Base-by-base conservation (phyloP, 2,329 filamentous ascomycete genomes). In the Ascochyta koolunga region DNA sequence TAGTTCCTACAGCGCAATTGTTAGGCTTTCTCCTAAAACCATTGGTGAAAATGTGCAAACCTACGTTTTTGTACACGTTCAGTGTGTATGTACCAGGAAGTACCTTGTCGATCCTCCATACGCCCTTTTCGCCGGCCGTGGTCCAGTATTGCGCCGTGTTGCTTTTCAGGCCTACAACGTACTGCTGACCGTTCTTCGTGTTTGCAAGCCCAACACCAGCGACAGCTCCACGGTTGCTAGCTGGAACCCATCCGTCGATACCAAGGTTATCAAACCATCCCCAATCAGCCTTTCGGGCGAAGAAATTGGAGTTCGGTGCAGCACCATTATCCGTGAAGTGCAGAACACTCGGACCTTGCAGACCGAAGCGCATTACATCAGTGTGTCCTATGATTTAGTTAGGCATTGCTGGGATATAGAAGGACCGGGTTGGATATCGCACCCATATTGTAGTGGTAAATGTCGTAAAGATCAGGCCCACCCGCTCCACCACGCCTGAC, bases 71-170 rank as follows among this genome's bases (percentile, higher is more conserved):
- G 70, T 86, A 86, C 40, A 88, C 79, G 8, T 84, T 80, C 80
- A 86, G 83, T 21, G 83, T 86, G 71, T 87, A 88, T 0, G 82
- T 84, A 15, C 86, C 85, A 0, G 85, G 82, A 54, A 84, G 84
- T 81, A 87, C 87, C 51, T 80, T 77, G 0, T 84, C 83, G 0
- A 85, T 86, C 10, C 78, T 85, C 73, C 85, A 88, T 5, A 75
- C 75, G 10, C 65, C 40, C 61, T 70, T 51, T 9, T 16, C 32
- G 55, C 52, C 45, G 15, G 67, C 51, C 68, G 43, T 52, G 2
- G 60, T 73, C 76, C 75, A 78, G 59, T 77, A 77, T 56, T 77
- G 76, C 2, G 70, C 73, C 9, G 58, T 54, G 5, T 64, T 55
- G 47, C 72, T 77, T 21, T 72, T 71, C 1, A 77, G 59, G 3